Conservation (phyloP, 2,329 filamentous ascomycete species). For the Macroventuria anomochaeta region DNA sequence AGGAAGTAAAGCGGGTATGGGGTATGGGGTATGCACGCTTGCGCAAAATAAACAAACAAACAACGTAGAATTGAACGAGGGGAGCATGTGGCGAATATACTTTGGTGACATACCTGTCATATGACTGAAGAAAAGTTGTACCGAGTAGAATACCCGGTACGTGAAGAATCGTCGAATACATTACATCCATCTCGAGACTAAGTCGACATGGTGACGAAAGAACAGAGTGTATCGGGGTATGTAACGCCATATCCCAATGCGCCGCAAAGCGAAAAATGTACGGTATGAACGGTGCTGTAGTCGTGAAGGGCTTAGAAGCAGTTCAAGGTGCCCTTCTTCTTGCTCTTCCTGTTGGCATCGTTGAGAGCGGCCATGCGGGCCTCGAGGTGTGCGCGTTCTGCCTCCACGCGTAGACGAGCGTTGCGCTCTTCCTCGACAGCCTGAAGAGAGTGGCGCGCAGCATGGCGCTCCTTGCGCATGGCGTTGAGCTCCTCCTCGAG, state of each 20-base stretch:
- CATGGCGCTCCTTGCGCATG: conserved; percentile 65
- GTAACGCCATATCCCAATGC: conserved; percentile 33
- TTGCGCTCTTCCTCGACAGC: conserved; percentile 96
- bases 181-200: conserved; percentile 1
- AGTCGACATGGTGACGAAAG: conserved; percentile 9
- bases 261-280: conserved; percentile 32
- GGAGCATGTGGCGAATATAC: conserved; percentile 5
- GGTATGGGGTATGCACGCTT: conserved; percentile 12
- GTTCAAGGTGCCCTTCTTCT: conserved; percentile 93
- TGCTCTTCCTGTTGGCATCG: conserved; percentile 88
- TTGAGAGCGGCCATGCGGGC: conserved; percentile 80
- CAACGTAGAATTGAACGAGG: conserved; percentile 1
- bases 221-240: conserved; percentile 30
- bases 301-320: conserved; percentile 74
- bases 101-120: neutral
- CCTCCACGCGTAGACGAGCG: conserved; percentile 88
- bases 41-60: neutral
- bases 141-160: neutral
- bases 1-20: conserved; percentile 13
- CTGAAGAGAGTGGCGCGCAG: conserved; percentile 72
- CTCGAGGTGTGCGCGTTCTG: conserved; percentile 86
- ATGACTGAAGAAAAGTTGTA: conserved; percentile 1
- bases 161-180: conserved; percentile 4
- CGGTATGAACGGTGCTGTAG: conserved; percentile 16
- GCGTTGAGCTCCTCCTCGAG: conserved; percentile 75